Evolutionary conservation across 306 rosid species (phyloP).

Genomic region (Morella rubra): DNA sequence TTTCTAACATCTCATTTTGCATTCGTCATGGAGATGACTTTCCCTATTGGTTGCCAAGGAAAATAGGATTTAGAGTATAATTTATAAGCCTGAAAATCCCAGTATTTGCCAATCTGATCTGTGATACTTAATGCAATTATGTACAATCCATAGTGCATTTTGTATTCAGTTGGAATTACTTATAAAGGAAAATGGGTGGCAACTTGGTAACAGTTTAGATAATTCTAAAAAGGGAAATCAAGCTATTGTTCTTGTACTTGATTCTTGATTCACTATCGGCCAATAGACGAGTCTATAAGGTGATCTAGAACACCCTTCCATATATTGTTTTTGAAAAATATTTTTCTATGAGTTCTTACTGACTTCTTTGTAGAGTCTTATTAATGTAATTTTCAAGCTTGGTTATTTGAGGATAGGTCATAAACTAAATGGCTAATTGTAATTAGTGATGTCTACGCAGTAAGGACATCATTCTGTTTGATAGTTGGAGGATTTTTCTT

Average conservation of each 20-base stretch:
- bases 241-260: background rate
- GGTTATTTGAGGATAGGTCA: no score
- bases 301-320: no score
- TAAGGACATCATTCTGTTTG: slow-evolving; percentile 31
- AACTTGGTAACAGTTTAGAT: background rate
- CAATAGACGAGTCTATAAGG: no score
- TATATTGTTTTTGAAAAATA: no score
- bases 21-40: background rate
- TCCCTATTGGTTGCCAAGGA: background rate
- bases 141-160: background rate
- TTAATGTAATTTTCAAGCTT: no score
- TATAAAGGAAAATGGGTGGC: background rate
- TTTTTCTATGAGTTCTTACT: no score
- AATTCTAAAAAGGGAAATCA: background rate
- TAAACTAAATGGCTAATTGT: background rate
- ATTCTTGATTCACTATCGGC: no score
- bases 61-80: background rate
- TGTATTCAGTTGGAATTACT: background rate
- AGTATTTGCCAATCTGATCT: background rate
- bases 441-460: slow-evolving; percentile 1
- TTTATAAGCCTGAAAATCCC: background rate
- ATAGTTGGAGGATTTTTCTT: slow-evolving; percentile 42
- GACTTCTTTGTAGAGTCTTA: no score
- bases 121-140: background rate
- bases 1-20: background rate